Conservation (phyloP, 192 early-diverging fungal genomes). For the Rhizophlyctis rosea region DNA sequence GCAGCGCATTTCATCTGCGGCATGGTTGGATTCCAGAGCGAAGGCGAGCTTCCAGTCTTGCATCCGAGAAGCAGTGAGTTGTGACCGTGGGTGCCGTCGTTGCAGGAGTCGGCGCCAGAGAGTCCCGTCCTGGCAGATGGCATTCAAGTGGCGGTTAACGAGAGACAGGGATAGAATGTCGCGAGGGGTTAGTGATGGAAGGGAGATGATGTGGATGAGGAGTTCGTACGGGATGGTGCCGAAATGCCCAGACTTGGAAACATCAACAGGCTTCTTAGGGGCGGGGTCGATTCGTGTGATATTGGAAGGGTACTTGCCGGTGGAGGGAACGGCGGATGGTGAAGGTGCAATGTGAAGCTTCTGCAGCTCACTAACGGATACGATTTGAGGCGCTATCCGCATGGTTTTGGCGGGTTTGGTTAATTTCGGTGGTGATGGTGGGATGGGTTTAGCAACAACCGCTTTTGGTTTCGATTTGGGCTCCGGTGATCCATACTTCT, state of each 20-base stretch:
- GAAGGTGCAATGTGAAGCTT: not conserved
- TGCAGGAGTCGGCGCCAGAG: constrained; percentile 6
- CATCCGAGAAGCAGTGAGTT: constrained; percentile 5
- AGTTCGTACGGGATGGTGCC: constrained; percentile 14
- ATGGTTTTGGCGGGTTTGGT: not conserved
- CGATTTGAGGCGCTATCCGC: not conserved
- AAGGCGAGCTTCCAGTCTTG: constrained; percentile 19
- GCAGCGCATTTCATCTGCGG: constrained; percentile 29
- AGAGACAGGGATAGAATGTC: constrained; percentile 14
- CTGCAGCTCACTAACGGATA: not conserved
- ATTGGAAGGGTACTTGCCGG: not conserved
- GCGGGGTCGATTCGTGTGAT: not conserved
- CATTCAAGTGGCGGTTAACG: constrained; percentile 8
- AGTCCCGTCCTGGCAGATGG: constrained; percentile 10
- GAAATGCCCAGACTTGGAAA: constrained; percentile 1
- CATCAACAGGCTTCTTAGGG: not conserved
- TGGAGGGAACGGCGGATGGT: not conserved
- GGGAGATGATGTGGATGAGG: constrained; percentile 12
- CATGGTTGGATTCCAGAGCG: constrained; percentile 13
- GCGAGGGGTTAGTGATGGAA: not conserved
- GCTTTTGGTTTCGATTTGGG: not conserved
- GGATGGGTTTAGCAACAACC: not conserved
- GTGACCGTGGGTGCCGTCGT: not conserved
- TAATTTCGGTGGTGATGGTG: not conserved
- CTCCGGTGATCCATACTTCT: not conserved